Evolutionary conservation across 2,329 filamentous ascomycete genomes (phyloP).

Genomic region (Colletotrichum lupini): DNA sequence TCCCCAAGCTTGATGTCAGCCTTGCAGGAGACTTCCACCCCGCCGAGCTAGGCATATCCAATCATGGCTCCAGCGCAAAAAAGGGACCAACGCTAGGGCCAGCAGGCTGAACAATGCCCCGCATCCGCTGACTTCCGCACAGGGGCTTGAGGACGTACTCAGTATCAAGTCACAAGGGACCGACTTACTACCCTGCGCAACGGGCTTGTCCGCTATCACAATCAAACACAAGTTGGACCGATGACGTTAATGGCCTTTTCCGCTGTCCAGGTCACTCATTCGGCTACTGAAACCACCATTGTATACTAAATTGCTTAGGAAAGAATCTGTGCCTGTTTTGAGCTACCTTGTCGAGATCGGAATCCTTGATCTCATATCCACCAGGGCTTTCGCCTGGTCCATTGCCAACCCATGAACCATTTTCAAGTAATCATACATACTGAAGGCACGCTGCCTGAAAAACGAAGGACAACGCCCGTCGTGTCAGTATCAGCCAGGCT

Average conservation of each 20-base stretch:
- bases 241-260: neutral
- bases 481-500: neutral
- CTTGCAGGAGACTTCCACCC: slow-evolving; percentile 35
- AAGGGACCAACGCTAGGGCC: neutral
- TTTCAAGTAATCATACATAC: slow-evolving; percentile 22
- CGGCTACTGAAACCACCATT: neutral
- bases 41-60: slow-evolving; percentile 11
- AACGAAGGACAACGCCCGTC: neutral
- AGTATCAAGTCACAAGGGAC: neutral
- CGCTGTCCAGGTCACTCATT: neutral
- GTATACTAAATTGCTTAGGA: no score
- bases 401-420: neutral
- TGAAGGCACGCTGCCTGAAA: neutral
- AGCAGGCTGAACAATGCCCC: slow-evolving; percentile 26
- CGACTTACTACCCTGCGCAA: neutral
- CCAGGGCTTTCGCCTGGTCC: slow-evolving; percentile 1
- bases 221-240: neutral
- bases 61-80: slow-evolving; percentile 33
- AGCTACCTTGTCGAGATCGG: neutral
- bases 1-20: slow-evolving; percentile 29
- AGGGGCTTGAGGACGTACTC: neutral
- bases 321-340: neutral
- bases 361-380: neutral
- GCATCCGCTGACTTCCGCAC: slow-evolving; percentile 6
- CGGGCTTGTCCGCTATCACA: neutral